phyloP scores from a whole-genome alignment of 352 stramenopile species.

The Globisporangium nagaii region DNA sequence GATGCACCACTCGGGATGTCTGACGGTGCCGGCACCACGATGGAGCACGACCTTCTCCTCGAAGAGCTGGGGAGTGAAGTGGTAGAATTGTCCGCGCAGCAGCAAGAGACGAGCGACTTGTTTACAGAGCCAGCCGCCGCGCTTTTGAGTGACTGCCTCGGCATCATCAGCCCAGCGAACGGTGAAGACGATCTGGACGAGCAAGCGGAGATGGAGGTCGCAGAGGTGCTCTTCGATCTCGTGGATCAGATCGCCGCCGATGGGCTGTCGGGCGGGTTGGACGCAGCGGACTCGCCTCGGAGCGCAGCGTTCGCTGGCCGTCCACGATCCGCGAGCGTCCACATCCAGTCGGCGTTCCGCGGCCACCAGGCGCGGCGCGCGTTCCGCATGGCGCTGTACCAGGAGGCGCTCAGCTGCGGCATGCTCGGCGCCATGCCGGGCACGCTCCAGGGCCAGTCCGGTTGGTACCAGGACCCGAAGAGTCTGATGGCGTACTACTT shows the following conservation, averaged over 20 bases:
- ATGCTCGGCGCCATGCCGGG: conserved; percentile 71
- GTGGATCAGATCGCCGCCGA: conserved; percentile 23
- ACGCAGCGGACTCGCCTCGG: neutral
- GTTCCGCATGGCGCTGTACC: conserved; percentile 59
- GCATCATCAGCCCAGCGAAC: neutral
- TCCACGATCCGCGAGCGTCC: conserved; percentile 22
- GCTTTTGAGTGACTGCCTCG: neutral
- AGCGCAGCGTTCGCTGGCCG: no score
- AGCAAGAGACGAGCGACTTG: neutral
- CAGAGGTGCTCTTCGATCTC: conserved; percentile 41
- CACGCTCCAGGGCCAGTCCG: conserved; percentile 49
- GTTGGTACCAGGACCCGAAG: conserved; percentile 78
- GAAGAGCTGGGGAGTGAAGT: neutral
- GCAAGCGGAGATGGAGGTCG: conserved; percentile 30
- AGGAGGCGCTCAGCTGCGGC: conserved; percentile 52
- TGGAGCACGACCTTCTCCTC: conserved; percentile 2
- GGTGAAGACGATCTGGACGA: conserved; percentile 7
- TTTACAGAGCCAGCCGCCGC: neutral
- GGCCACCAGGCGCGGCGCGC: conserved; percentile 39
- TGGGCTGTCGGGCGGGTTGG: neutral
- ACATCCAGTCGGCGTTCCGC: conserved; percentile 54
- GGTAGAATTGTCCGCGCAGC: neutral
- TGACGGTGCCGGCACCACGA: no score
- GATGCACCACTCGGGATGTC: neutral
- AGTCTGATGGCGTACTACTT: conserved; percentile 78